Conservation (phyloP, 176 grass and related monocot genomes). For the Secale cereale region DNA sequence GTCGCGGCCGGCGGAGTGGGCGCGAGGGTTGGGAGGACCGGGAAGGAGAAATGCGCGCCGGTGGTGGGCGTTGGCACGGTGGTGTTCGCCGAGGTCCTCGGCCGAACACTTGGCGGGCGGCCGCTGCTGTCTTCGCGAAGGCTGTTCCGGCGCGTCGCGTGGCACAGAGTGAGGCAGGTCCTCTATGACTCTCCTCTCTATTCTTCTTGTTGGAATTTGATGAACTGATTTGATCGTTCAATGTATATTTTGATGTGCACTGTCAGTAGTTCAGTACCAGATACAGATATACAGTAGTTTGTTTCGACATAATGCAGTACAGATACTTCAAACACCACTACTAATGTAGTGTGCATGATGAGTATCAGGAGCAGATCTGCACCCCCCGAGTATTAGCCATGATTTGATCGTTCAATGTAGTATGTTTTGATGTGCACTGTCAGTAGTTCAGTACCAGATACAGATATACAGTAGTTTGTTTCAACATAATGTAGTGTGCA, state of each 20-base stretch:
- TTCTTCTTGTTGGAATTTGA: conserved; percentile 2
- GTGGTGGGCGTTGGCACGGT: conserved; percentile 52
- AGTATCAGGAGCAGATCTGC: background rate
- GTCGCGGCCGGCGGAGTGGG: conserved; percentile 33
- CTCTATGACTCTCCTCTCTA: conserved; percentile 51
- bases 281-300: background rate
- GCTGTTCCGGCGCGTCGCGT: conserved; percentile 75
- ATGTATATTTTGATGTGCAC: background rate
- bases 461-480: background rate
- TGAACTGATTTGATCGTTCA: background rate
- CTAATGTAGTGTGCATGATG: background rate
- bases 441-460: background rate
- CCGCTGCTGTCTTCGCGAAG: conserved; percentile 73
- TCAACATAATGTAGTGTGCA: background rate
- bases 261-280: background rate
- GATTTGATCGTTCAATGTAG: background rate
- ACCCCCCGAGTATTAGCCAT: too few relatives aligned
- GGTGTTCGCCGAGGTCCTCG: conserved; percentile 73
- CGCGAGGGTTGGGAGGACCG: background rate
- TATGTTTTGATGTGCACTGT: background rate
- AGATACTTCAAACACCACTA: background rate
- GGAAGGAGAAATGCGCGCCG: conserved; percentile 28
- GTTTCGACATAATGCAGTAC: background rate
- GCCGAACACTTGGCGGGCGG: conserved; percentile 76
- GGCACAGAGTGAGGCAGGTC: conserved; percentile 96